phyloP scores from a whole-genome alignment of 1,284 basidiomycete species.

The Microbotryum silenes-acaulis region DNA sequence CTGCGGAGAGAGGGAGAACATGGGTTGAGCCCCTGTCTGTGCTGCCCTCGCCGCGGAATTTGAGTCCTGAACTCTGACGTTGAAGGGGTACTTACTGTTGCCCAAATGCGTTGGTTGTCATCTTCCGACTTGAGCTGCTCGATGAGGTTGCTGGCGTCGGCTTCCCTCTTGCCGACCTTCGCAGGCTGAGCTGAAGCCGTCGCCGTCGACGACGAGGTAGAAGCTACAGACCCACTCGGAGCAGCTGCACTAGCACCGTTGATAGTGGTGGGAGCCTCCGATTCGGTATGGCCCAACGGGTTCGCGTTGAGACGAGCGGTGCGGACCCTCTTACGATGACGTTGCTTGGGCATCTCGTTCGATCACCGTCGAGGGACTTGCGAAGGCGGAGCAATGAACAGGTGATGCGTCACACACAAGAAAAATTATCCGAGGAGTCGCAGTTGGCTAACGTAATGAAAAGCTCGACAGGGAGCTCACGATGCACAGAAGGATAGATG shows the following conservation, averaged over 20 bases:
- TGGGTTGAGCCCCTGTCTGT: not conserved
- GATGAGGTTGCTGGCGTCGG: constrained; percentile 18
- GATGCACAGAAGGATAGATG: too few relatives aligned
- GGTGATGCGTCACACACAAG: too few relatives aligned
- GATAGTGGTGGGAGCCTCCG: not conserved
- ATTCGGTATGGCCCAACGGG: not conserved
- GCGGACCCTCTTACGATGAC: constrained; percentile 27
- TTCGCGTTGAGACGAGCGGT: constrained; percentile 16
- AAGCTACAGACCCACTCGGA: not conserved
- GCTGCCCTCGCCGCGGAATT: not conserved
- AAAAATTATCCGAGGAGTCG: too few relatives aligned
- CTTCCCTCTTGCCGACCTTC: constrained; percentile 24
- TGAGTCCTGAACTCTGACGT: too few relatives aligned
- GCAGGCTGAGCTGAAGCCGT: not conserved
- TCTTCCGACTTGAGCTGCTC: constrained; percentile 22
- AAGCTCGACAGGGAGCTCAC: too few relatives aligned
- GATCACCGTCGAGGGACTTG: too few relatives aligned
- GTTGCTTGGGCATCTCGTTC: too few relatives aligned
- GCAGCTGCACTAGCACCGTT: constrained; percentile 2
- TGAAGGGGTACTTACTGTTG: constrained; percentile 8
- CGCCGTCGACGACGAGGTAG: not conserved
- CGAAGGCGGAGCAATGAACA: too few relatives aligned
- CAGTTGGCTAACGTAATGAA: too few relatives aligned
- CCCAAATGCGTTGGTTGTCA: constrained; percentile 19
- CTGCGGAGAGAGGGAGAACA: not conserved